These are phyloP conservation scores for Vinca minor DNA, from an alignment of 257 asterid species.

Conservation along the genomic window DNA sequence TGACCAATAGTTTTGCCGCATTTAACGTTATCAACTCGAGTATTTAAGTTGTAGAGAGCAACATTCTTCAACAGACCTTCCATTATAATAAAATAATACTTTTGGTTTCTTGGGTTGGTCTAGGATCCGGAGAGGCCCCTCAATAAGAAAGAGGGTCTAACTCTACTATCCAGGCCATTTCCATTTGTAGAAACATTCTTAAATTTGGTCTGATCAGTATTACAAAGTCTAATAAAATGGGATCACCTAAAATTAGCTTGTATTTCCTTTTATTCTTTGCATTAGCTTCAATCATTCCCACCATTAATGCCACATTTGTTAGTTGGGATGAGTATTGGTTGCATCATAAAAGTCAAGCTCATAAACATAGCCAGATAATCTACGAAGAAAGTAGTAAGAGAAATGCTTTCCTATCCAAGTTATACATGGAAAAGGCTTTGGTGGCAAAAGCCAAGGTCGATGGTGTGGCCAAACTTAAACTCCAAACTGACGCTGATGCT, in stretches of 20 bases:
- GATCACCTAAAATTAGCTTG: constrained; percentile 1
- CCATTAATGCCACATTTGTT: neutral
- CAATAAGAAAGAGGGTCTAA: neutral
- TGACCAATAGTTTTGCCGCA: neutral
- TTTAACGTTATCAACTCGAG: neutral
- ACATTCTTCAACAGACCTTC: neutral
- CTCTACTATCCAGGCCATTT: neutral
- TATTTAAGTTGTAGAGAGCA: neutral
- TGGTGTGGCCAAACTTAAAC: neutral
- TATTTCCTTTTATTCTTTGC: constrained; percentile 4
- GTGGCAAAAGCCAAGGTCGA: neutral
- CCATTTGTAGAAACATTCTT: neutral
- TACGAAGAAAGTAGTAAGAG: neutral
- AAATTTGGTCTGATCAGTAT: neutral
- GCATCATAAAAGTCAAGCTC: neutral
- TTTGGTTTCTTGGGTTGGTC: constrained; percentile 8
- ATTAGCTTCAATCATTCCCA: constrained; percentile 12
- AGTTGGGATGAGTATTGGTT: constrained; percentile 1
- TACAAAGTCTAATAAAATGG: constrained; percentile 4
- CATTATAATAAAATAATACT: neutral
- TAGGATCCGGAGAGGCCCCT: constrained; percentile 7
- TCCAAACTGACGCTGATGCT: neutral
- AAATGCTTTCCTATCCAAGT: too few species aligned
- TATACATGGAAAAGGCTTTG: neutral
- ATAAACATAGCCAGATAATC: neutral